Evolutionary conservation across 1,284 basidiomycete species (phyloP), one percentile per base, ranked within the genome.

Genomic region (Coriolopsis trogii): DNA sequence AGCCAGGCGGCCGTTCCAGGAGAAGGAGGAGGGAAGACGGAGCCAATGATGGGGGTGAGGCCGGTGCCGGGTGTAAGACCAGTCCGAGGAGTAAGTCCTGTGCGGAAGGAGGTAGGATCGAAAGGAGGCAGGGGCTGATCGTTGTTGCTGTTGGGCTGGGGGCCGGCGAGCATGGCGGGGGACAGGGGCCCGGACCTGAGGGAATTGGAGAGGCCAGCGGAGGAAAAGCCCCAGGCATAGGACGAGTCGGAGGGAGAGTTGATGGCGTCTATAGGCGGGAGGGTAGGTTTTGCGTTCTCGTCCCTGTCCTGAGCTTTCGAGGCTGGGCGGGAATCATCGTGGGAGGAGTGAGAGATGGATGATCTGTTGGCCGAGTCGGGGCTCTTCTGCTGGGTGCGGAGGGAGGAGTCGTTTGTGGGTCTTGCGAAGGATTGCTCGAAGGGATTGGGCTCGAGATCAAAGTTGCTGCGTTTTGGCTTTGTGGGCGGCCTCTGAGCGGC

Each of bases 1-100:
- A 98, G 82, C 73, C 98, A 93, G 10, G 95, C 94, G 4, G 93
- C 89, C 8, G 95, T 97, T 66, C 90, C 91, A 0, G 95, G 95
- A 40, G 89, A 90, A 0, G 93, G 87, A 30, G 90, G 87, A 3
- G 93, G 93, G 70, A 92, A 94, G 25, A 83, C 80, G 18, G 86
- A 80, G 2, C 85, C 85, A 26, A 85, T 88, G 58, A 92, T 87
- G 51, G 30, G 94, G 1, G 93, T 96, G 60, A 95, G 83, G 33
- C 94, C 94, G 0, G 90, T 91, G 28, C 82, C 87, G 1, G 85
- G 82, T 0, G 85, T 87, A 64, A 84, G 78, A 16, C 81, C 82
- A 6, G 82, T 83, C 41, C 92, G 78, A 7, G 91, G 91, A 12
- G 90, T 93, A 65, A 93, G 87, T 36, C 91, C 91, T 1, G 88